Conservation (phyloP, 192 early-diverging fungal genomes). For the Entomortierella beljakovae region DNA sequence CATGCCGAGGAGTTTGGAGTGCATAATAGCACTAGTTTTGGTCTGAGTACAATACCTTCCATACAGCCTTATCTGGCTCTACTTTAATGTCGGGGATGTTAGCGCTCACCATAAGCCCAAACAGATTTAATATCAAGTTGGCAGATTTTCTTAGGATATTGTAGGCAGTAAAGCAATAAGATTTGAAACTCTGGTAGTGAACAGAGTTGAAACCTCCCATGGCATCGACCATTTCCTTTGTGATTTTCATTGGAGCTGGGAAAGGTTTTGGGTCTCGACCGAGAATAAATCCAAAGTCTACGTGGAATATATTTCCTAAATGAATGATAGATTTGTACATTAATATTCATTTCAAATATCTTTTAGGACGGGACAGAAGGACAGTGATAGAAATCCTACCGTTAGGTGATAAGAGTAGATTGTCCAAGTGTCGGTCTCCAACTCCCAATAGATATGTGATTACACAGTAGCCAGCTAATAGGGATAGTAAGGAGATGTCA, state of each 20-base stretch:
- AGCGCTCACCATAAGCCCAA: conserved; percentile 97
- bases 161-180: conserved; percentile 95
- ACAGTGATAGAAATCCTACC: conserved; percentile 58
- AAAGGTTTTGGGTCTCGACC: conserved; percentile 99
- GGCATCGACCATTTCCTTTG: conserved; percentile 99
- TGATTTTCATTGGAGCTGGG: conserved; percentile 99
- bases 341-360: background rate
- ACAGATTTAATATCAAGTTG: conserved; percentile 97
- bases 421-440: conserved; percentile 98
- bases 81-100: conserved; percentile 98
- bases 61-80: conserved; percentile 97
- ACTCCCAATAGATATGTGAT: conserved; percentile 98
- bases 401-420: conserved; percentile 87
- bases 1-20: no score
- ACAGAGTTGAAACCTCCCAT: conserved; percentile 95
- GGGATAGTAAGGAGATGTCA: background rate
- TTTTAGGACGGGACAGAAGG: background rate
- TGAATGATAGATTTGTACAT: background rate
- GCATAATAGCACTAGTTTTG: no score
- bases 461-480: conserved; percentile 96
- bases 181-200: conserved; percentile 91
- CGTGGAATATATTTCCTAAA: conserved; percentile 91
- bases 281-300: conserved; percentile 99
- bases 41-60: conserved; percentile 69
- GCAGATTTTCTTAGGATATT: conserved; percentile 93